Evolutionary conservation across 495 filamentous ascomycete genomes (phyloP).

Genomic region (Apiosordaria backusii): DNA sequence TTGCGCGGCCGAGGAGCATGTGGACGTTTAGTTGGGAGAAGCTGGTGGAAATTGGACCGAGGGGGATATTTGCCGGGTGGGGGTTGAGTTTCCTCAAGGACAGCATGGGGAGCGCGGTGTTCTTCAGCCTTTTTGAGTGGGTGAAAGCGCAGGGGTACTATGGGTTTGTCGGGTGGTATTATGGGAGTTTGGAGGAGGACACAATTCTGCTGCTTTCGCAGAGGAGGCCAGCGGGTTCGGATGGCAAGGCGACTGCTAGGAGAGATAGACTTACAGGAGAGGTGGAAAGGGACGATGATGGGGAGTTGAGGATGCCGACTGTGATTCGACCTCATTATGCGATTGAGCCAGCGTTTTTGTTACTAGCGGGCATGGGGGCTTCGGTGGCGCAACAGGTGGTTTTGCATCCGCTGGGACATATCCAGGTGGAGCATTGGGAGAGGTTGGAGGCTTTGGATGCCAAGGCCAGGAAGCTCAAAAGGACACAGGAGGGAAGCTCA

Average conservation of each 20-base stretch:
- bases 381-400: constrained; percentile 72
- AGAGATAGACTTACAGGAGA: neutral
- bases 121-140: constrained; percentile 84
- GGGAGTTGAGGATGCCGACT: constrained; percentile 34
- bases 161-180: constrained; percentile 71
- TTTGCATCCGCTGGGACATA: constrained; percentile 70
- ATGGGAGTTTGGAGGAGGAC: constrained; percentile 55
- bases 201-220: constrained; percentile 40
- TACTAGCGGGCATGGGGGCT: constrained; percentile 72
- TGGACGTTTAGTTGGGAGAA: constrained; percentile 76
- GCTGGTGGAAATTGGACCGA: constrained; percentile 69
- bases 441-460: constrained; percentile 72
- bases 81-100: constrained; percentile 75
- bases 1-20: constrained; percentile 63
- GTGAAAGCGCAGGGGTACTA: constrained; percentile 85
- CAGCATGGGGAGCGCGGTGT: constrained; percentile 73
- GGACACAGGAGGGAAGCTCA: constrained; percentile 19
- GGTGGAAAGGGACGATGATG: constrained; percentile 11
- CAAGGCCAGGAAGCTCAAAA: constrained; percentile 49
- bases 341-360: constrained; percentile 76
- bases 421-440: constrained; percentile 76
- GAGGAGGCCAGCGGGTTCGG: constrained; percentile 33
- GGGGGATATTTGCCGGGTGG: constrained; percentile 82
- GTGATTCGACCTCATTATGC: constrained; percentile 80
- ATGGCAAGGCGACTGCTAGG: neutral